Evolutionary conservation across 768 basidiomycete genomes (phyloP).

Genomic region (Tricholoma sp.): DNA sequence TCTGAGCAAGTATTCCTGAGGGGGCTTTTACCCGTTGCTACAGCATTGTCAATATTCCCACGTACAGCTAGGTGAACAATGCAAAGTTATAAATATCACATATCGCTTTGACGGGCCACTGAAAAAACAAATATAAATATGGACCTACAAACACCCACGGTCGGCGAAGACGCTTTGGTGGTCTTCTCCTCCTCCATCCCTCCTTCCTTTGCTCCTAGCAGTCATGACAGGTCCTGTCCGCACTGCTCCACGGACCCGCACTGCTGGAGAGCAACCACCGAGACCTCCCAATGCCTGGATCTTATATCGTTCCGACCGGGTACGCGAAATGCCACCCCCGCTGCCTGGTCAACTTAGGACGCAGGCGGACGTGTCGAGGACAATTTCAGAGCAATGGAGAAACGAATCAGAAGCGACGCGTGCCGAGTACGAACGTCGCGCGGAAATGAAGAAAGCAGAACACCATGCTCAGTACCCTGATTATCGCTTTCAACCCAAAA

Average conservation of each 20-base stretch:
- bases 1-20: too few species aligned
- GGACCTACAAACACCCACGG: conserved; percentile 23
- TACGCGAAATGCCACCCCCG: conserved; percentile 35
- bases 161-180: conserved; percentile 3
- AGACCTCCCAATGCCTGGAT: conserved; percentile 85
- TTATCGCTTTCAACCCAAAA: conserved; percentile 55
- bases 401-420: conserved; percentile 43
- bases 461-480: conserved; percentile 48
- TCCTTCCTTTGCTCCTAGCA: conserved; percentile 2
- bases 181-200: not conserved
- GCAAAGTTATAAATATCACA: too few species aligned
- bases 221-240: conserved; percentile 18
- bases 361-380: conserved; percentile 62
- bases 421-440: conserved; percentile 45
- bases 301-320: conserved; percentile 63
- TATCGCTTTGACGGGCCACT: conserved; percentile 8
- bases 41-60: too few species aligned
- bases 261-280: conserved; percentile 33
- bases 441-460: conserved; percentile 47
- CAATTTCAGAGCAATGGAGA: conserved; percentile 63
- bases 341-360: conserved; percentile 31
- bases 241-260: conserved; percentile 4
- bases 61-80: too few species aligned
- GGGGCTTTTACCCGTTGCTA: too few species aligned
- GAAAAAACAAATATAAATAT: conserved; percentile 20